These are phyloP conservation scores for Hericium alpestre DNA, from an alignment of 768 basidiomycete genomes.

Conservation along the genomic window DNA sequence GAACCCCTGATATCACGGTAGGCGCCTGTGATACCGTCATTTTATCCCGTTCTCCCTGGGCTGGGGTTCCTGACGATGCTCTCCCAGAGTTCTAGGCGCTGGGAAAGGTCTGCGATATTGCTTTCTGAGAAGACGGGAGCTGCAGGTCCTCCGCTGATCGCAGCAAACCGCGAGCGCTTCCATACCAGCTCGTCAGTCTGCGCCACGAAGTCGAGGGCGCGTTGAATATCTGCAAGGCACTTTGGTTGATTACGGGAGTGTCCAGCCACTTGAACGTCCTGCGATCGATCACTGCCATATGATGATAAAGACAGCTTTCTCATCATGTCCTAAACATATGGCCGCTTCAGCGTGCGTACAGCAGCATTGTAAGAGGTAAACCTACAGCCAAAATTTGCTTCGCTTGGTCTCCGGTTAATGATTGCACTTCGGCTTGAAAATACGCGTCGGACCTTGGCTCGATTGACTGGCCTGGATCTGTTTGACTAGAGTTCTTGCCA, in stretches of 20 bases:
- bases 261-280: neutral
- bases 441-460: neutral
- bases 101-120: slow-evolving; percentile 9
- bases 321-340: neutral
- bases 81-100: slow-evolving; percentile 13
- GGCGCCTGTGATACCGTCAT: neutral
- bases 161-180: slow-evolving; percentile 10
- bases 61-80: slow-evolving; percentile 10
- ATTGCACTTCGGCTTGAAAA: neutral
- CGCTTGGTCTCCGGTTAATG: neutral
- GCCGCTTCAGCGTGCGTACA: neutral
- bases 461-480: neutral
- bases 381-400: neutral
- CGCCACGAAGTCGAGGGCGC: slow-evolving; percentile 9
- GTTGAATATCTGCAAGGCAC: slow-evolving; percentile 3
- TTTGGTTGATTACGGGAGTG: neutral
- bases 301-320: neutral
- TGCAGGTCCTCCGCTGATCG: neutral
- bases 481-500: neutral
- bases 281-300: neutral
- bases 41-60: neutral
- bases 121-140: slow-evolving; percentile 8
- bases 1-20: neutral
- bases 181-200: slow-evolving; percentile 13
- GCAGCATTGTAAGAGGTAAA: neutral